phyloP scores from a whole-genome alignment of 306 rosid genomes.

The Arachis stenosperma region DNA sequence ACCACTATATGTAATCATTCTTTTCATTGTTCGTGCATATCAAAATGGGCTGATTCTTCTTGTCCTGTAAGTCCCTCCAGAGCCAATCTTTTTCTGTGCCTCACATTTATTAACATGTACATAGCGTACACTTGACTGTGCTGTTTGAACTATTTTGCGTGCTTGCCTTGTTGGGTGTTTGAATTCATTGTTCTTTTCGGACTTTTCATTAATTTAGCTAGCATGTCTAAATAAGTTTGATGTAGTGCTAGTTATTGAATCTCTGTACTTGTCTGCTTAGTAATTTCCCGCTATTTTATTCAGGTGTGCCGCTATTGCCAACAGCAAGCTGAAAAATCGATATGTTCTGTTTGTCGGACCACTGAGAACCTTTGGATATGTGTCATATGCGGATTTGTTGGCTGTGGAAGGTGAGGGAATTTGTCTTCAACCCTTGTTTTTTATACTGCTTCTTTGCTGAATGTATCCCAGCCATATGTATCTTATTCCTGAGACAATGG shows the following conservation, averaged over 20 bases:
- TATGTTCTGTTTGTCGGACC: slow-evolving; percentile 84
- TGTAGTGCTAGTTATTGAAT: not conserved
- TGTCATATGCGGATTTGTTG: slow-evolving; percentile 95
- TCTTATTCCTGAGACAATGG: slow-evolving; percentile 26
- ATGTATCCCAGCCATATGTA: slow-evolving; percentile 6
- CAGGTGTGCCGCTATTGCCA: slow-evolving; percentile 97
- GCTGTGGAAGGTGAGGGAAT: slow-evolving; percentile 90
- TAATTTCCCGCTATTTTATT: slow-evolving; percentile 6
- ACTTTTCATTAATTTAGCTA: slow-evolving; percentile 7
- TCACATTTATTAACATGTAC: slow-evolving; percentile 1
- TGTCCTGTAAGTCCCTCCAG: slow-evolving; percentile 76
- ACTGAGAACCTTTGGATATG: slow-evolving; percentile 98
- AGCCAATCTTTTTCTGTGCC: slow-evolving; percentile 7
- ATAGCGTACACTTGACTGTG: slow-evolving; percentile 7
- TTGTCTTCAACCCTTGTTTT: slow-evolving; percentile 5
- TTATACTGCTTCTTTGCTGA: not conserved
- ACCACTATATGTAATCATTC: slow-evolving; percentile 98
- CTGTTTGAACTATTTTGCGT: slow-evolving; percentile 14
- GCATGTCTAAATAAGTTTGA: slow-evolving; percentile 27
- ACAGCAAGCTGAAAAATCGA: slow-evolving; percentile 94
- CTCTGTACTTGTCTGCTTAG: not conserved
- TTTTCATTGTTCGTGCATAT: slow-evolving; percentile 93
- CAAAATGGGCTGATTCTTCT: slow-evolving; percentile 95
- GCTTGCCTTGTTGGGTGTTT: slow-evolving; percentile 10
- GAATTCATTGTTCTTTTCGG: slow-evolving; percentile 13